A percentile compares a stretch with the other conserved stretches of the same genome.
phyloP scores from a whole-genome alignment of 345 rosid genomes.

The Xanthoceras sorbifolium region DNA sequence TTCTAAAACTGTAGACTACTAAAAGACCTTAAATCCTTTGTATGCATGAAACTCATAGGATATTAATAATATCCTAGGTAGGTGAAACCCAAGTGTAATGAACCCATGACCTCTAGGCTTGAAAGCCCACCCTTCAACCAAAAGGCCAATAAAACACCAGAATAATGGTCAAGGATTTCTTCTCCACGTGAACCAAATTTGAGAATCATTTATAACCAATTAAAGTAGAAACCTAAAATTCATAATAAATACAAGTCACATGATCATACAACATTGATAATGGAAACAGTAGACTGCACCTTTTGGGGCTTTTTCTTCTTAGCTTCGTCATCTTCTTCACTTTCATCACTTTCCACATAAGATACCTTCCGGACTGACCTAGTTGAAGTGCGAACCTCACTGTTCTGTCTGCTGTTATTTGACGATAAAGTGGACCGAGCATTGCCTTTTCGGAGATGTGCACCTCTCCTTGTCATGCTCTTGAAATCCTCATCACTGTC shows the following conservation, averaged over 20 bases:
- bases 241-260: not conserved
- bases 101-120: not conserved
- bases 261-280: not conserved
- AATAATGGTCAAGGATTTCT: conserved; percentile 1
- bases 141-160: not conserved
- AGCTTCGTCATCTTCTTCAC: conserved; percentile 89
- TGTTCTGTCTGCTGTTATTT: conserved; percentile 47
- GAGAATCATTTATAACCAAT: conserved; percentile 7
- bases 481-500: conserved; percentile 64
- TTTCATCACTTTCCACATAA: conserved; percentile 98
- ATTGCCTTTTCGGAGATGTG: conserved; percentile 60
- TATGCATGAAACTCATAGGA: not conserved
- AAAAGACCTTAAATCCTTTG: not conserved
- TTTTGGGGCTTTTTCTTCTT: conserved; percentile 72
- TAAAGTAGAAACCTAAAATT: not conserved
- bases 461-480: conserved; percentile 61
- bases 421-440: conserved; percentile 45
- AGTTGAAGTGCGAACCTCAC: conserved; percentile 85
- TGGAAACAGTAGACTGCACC: conserved; percentile 44
- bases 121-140: not conserved
- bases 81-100: not conserved
- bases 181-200: not conserved
- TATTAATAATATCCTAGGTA: not conserved
- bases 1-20: not conserved
- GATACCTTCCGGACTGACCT: conserved; percentile 95